Conservation (phyloP, 345 rosid species). For the Linum tenue region DNA sequence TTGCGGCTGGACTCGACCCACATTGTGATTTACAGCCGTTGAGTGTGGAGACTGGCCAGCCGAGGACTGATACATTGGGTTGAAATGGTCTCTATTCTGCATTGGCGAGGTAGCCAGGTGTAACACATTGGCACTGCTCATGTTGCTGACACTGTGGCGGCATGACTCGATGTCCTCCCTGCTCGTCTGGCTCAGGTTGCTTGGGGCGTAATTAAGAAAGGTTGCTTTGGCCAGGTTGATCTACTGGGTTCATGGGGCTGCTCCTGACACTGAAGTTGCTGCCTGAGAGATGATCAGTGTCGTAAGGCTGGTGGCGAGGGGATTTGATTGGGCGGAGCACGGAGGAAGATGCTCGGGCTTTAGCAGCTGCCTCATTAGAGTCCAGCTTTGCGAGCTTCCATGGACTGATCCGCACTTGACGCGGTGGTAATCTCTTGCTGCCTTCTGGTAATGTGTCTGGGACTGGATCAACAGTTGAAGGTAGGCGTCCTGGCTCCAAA, state of each 20-base stretch:
- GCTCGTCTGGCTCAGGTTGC: conserved; percentile 31
- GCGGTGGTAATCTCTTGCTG: conserved; percentile 53
- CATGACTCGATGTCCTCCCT: conserved; percentile 50
- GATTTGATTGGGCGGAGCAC: conserved; percentile 65
- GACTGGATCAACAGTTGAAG: conserved; percentile 79
- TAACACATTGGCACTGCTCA: conserved; percentile 45
- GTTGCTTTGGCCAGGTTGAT: too few species aligned
- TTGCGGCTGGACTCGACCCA: conserved; percentile 13
- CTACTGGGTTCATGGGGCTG: too few species aligned
- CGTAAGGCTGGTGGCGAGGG: conserved; percentile 37
- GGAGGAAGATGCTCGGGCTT: conserved; percentile 86
- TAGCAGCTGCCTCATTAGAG: conserved; percentile 76
- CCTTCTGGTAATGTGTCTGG: conserved; percentile 41
- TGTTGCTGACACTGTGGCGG: conserved; percentile 25
- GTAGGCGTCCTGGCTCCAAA: conserved; percentile 66
- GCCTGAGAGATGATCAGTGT: conserved; percentile 41
- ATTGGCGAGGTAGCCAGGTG: conserved; percentile 32
- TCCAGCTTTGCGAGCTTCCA: conserved; percentile 90
- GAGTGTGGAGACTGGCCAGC: conserved; percentile 51
- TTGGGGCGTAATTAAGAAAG: conserved; percentile 42
- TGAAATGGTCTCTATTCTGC: conserved; percentile 48
- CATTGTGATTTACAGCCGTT: conserved; percentile 11
- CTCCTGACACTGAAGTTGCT: conserved; percentile 24
- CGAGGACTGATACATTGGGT: conserved; percentile 62
- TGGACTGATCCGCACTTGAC: conserved; percentile 77